Conservation (phyloP, 1,139 yeast genomes). For the Yarrowia galli region DNA sequence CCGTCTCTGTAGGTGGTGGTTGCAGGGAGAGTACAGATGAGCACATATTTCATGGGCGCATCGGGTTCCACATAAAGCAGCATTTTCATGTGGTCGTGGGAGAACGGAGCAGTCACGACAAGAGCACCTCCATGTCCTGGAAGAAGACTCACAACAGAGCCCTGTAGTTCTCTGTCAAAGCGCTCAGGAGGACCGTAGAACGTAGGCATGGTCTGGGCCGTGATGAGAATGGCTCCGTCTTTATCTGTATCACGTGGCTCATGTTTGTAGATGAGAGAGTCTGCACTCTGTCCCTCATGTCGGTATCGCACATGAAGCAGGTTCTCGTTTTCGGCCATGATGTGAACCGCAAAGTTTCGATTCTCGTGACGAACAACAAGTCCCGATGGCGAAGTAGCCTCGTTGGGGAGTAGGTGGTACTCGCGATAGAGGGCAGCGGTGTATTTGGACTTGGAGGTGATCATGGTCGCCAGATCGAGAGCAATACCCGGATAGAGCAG, state of each 20-base stretch:
- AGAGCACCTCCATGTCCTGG: neutral
- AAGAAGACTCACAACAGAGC: neutral
- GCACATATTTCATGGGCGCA: too few species aligned
- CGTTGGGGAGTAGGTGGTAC: neutral
- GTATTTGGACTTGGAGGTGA: too few species aligned
- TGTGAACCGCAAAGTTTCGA: neutral
- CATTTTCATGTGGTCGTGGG: neutral
- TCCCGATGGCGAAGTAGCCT: neutral
- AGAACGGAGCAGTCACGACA: neutral
- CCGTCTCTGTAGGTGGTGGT: neutral
- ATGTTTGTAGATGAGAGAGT: neutral
- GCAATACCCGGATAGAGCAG: too few species aligned
- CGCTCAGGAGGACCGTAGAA: neutral
- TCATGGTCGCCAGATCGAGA: too few species aligned
- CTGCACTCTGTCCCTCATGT: neutral
- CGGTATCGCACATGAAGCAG: neutral
- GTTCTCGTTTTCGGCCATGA: neutral
- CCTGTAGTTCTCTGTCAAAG: too few species aligned
- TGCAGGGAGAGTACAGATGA: neutral
- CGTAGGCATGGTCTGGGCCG: neutral
- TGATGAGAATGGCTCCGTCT: neutral
- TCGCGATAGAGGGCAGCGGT: neutral
- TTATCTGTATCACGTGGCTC: neutral
- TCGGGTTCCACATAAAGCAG: neutral
- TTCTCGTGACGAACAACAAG: neutral